Conservation (phyloP, 371 early-diverging fungal genomes). For the Synchytrium microbalum region DNA sequence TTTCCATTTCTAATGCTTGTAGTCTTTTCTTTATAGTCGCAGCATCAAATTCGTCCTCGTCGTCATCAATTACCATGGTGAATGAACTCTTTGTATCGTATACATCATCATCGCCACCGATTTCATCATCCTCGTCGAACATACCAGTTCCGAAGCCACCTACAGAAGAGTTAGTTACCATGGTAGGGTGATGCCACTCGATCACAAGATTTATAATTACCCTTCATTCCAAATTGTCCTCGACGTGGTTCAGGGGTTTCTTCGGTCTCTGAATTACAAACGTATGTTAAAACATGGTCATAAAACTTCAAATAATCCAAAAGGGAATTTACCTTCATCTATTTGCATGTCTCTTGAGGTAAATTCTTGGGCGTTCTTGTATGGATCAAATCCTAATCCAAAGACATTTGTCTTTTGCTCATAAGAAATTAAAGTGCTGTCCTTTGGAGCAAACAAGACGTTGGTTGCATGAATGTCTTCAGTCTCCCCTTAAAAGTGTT, state of each 20-base stretch:
- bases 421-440: slow-evolving; percentile 50
- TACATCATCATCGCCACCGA: slow-evolving; percentile 16
- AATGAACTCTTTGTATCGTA: slow-evolving; percentile 16
- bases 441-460: slow-evolving; percentile 63
- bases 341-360: slow-evolving; percentile 26
- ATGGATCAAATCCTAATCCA: slow-evolving; percentile 67
- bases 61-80: slow-evolving; percentile 24
- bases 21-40: slow-evolving; percentile 3
- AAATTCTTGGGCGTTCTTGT: slow-evolving; percentile 56
- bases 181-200: no score
- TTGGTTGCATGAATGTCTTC: slow-evolving; percentile 35
- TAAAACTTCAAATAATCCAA: slow-evolving; percentile 6
- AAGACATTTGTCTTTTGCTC: slow-evolving; percentile 46
- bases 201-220: no score
- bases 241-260: not conserved
- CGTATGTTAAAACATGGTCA: not conserved
- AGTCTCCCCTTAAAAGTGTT: slow-evolving; percentile 19
- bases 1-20: not conserved
- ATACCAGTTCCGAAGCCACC: slow-evolving; percentile 45
- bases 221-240: not conserved
- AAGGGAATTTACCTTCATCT: slow-evolving; percentile 21
- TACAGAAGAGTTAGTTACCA: not conserved
- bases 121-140: slow-evolving; percentile 42
- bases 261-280: no score
- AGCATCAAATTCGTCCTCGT: slow-evolving; percentile 23